phyloP scores from a whole-genome alignment of 2,329 filamentous ascomycete species.

The Chrysoporthe cubensis region DNA sequence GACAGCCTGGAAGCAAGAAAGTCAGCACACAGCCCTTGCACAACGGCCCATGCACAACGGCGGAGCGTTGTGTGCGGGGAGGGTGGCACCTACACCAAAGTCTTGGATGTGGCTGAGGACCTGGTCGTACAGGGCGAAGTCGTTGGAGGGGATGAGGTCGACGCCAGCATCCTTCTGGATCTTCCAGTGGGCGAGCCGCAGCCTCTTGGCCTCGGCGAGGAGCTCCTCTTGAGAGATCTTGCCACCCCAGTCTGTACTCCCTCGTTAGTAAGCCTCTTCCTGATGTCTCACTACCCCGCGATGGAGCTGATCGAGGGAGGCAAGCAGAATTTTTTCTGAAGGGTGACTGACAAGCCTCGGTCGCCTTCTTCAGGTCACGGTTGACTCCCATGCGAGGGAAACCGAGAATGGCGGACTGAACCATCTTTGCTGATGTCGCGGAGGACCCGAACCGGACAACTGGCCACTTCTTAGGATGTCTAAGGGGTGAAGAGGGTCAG shows the following conservation, averaged over 20 bases:
- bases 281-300: constrained; percentile 25
- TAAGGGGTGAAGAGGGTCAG: constrained; percentile 16
- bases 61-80: background rate
- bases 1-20: constrained; percentile 63
- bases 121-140: constrained; percentile 99
- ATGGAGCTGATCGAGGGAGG: background rate
- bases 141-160: constrained; percentile 97
- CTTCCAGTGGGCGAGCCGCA: constrained; percentile 97
- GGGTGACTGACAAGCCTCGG: constrained; percentile 76
- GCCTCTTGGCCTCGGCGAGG: constrained; percentile 92
- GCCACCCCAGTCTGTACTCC: constrained; percentile 72
- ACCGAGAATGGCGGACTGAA: constrained; percentile 81
- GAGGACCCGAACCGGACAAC: constrained; percentile 25
- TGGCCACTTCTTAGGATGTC: constrained; percentile 22
- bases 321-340: constrained; percentile 39
- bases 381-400: constrained; percentile 99
- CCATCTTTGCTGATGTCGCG: constrained; percentile 52
- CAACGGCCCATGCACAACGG: no score
- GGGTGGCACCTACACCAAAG: constrained; percentile 73
- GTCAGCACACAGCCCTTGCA: constrained; percentile 23
- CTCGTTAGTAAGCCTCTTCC: constrained; percentile 23
- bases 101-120: constrained; percentile 97
- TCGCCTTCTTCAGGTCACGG: constrained; percentile 99
- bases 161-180: constrained; percentile 99
- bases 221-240: constrained; percentile 93